These are phyloP conservation scores for Corynespora cassiicola DNA, from an alignment of 2,329 filamentous ascomycete species.

Conservation along the genomic window DNA sequence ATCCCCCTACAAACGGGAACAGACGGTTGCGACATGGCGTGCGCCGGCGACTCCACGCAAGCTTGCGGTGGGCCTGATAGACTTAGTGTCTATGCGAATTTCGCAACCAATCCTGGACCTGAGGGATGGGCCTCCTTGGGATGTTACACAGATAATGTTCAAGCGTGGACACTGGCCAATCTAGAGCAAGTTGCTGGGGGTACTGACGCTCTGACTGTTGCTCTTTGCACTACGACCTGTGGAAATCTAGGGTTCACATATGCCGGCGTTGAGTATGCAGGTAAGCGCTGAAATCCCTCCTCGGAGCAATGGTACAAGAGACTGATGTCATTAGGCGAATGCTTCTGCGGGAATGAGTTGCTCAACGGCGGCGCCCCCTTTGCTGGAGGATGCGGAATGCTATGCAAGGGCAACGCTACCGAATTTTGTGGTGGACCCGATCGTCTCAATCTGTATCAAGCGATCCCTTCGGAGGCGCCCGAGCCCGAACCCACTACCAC, in stretches of 20 bases:
- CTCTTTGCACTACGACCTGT: background rate
- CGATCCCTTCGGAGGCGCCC: slow-evolving; percentile 44
- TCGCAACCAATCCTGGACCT: background rate
- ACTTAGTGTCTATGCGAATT: slow-evolving; percentile 23
- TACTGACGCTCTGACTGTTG: background rate
- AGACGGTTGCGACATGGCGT: slow-evolving; percentile 6
- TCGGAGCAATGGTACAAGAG: background rate
- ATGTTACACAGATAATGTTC: slow-evolving; percentile 1
- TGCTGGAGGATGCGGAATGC: slow-evolving; percentile 4
- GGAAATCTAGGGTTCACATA: background rate
- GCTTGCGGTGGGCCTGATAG: slow-evolving; percentile 5
- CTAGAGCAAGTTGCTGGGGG: background rate
- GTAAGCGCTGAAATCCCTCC: no score
- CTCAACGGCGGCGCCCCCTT: background rate
- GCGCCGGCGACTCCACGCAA: background rate
- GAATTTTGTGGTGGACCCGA: slow-evolving; percentile 6
- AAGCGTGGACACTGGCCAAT: background rate
- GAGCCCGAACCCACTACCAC: slow-evolving; percentile 34
- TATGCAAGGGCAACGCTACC: slow-evolving; percentile 1
- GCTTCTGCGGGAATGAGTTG: slow-evolving; percentile 4
- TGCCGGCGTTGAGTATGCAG: slow-evolving; percentile 8
- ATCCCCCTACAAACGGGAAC: no score
- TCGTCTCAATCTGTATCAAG: slow-evolving; percentile 2
- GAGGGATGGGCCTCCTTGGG: background rate
- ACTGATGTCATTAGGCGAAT: slow-evolving; percentile 2